Evolutionary conservation across 371 early-diverging fungal species (phyloP), one percentile per base, ranked within the genome.

Genomic region (Lichtheimia corymbifera): DNA sequence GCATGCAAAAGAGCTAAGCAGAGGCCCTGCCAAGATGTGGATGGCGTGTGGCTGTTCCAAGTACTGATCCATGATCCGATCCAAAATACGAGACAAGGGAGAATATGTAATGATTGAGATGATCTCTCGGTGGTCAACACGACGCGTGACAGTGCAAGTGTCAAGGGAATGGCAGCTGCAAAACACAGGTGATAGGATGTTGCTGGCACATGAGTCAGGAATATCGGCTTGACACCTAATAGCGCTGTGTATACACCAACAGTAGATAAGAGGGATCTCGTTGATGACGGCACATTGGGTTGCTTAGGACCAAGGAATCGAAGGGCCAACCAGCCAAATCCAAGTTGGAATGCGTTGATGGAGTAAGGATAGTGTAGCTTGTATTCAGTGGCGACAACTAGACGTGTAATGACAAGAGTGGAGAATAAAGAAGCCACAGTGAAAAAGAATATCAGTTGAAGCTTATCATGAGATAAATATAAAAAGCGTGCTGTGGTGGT

Each of bases 281-380:
- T 52, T 60, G 15, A 25, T 27, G 15, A n/a, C 44, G 45, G 15
- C 7, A 13, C 27, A 25, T 24, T 18, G 27, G 27, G 9, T 18
- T 27, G 45, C 49, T 45, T 25, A 5, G 28, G 47, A n/a, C 28
- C 15, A 14, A 35, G 28, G 22, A 13, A 20, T 35, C 28, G 20
- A 22, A 51, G 1, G 9, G 50, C 20, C 35, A 61, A 41, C 41
- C 49, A 42, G 6, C 52, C 56, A 11, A 63, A 35, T 7, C 30
- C 50, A 17, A 63, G 57, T 51, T 63, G 57, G 25, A 63, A 27
- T 28, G 41, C 35, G 30, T 55, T 30, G 51, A 55, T 43, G 30
- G 42, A 40, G 56, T 63, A 53, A 4, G 63, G 63, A 50, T 42
- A 57, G 9, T 49, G 55, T 28, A 63, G 57, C 44, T 63, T 63